These are phyloP conservation scores for Rhodotorula sp. DNA, from an alignment of 1,284 basidiomycete species.

Conservation along the genomic window DNA sequence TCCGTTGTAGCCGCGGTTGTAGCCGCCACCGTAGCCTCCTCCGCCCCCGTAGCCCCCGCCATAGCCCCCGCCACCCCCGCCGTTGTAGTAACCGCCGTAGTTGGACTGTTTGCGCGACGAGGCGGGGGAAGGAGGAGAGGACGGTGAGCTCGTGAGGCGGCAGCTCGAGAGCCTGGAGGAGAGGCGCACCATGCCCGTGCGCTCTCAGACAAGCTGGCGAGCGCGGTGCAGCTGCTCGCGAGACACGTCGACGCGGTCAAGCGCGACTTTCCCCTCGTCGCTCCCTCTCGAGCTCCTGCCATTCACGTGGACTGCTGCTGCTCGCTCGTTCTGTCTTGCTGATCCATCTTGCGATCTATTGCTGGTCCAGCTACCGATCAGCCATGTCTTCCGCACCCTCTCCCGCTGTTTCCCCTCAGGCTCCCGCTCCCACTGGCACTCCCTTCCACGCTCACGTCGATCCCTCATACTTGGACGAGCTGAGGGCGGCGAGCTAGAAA, in stretches of 20 bases:
- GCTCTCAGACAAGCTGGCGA: neutral
- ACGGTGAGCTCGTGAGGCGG: neutral
- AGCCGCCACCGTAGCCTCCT: slow-evolving; percentile 14
- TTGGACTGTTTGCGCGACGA: neutral
- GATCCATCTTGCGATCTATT: no score
- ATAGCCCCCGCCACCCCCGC: slow-evolving; percentile 1
- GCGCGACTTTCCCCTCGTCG: neutral
- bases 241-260: neutral
- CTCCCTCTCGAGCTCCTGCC: no score
- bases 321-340: no score
- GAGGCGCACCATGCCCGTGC: neutral
- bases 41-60: slow-evolving; percentile 11
- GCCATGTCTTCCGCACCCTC: no score
- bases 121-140: neutral
- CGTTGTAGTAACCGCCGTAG: slow-evolving; percentile 8
- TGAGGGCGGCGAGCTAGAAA: no score
- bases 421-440: no score
- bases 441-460: no score
- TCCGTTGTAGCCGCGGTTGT: slow-evolving; percentile 3
- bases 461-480: no score
- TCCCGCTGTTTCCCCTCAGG: no score
- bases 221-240: neutral
- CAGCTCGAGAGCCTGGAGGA: neutral
- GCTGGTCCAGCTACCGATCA: no score
- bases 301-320: no score